Evolutionary conservation across 441 rosid genomes (phyloP).

Genomic region (Pelargonium fulgidum): DNA sequence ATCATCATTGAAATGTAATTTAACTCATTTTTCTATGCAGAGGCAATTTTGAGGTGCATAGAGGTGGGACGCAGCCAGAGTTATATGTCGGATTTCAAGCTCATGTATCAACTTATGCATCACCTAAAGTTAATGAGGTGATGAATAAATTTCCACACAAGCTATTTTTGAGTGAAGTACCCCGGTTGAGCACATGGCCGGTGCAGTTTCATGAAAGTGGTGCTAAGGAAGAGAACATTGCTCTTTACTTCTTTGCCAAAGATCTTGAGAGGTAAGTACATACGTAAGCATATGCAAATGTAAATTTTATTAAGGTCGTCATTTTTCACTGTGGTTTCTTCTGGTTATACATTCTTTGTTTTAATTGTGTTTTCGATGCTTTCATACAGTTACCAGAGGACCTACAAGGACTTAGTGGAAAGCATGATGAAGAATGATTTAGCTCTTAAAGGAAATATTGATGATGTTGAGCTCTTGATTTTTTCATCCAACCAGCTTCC

Average conservation of each 20-base stretch:
- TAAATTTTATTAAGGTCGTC: background rate
- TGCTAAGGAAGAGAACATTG: constrained; percentile 80
- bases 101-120: constrained; percentile 73
- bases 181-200: constrained; percentile 80
- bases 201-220: constrained; percentile 63
- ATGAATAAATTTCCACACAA: constrained; percentile 58
- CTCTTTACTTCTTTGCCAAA: constrained; percentile 94
- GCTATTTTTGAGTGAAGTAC: constrained; percentile 64
- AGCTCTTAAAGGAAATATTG: constrained; percentile 75
- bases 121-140: constrained; percentile 78
- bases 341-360: background rate
- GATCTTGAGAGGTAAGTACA: constrained; percentile 64
- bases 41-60: constrained; percentile 66
- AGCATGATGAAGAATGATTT: constrained; percentile 72
- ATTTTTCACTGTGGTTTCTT: background rate
- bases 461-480: constrained; percentile 69
- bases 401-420: constrained; percentile 71
- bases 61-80: constrained; percentile 44
- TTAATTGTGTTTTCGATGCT: constrained; percentile 13
- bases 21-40: constrained; percentile 29
- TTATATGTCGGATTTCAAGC: constrained; percentile 79
- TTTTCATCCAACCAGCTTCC: constrained; percentile 93
- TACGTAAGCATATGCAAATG: background rate
- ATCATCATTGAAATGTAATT: constrained; percentile 11
- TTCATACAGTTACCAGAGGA: constrained; percentile 67